A percentile compares a stretch with the other conserved stretches of the same genome.
phyloP scores from a whole-genome alignment of 1,139 yeast genomes.

The Hyphopichia wangnamkhiaoensis region DNA sequence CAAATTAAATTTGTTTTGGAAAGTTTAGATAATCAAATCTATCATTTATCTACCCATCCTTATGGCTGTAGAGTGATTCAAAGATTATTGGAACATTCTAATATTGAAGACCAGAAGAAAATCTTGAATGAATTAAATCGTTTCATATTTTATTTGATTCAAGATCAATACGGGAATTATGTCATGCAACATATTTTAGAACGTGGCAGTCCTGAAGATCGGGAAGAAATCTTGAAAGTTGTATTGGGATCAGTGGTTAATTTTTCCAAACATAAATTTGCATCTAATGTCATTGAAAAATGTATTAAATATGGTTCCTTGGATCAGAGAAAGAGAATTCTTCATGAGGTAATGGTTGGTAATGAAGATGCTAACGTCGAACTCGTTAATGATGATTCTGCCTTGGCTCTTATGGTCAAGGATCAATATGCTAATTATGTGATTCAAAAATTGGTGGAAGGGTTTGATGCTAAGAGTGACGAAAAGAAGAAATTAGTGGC shows the following conservation, averaged over 20 bases:
- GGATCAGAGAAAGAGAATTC: slow-evolving; percentile 61
- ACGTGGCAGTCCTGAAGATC: slow-evolving; percentile 58
- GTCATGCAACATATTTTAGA: slow-evolving; percentile 95
- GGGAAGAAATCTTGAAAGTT: slow-evolving; percentile 41
- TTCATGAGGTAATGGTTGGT: slow-evolving; percentile 60
- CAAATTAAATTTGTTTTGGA: slow-evolving; percentile 71
- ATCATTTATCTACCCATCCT: slow-evolving; percentile 90
- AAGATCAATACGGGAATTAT: slow-evolving; percentile 96
- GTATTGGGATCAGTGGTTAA: slow-evolving; percentile 65
- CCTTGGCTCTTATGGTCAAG: slow-evolving; percentile 86
- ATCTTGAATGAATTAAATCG: slow-evolving; percentile 72
- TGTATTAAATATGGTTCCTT: slow-evolving; percentile 75
- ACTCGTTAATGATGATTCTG: slow-evolving; percentile 50
- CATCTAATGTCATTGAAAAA: slow-evolving; percentile 95
- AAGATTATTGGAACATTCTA: slow-evolving; percentile 78
- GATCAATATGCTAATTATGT: slow-evolving; percentile 98
- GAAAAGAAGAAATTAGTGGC: slow-evolving; percentile 64
- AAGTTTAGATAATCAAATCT: slow-evolving; percentile 75
- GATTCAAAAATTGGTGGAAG: slow-evolving; percentile 89
- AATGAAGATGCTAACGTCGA: slow-evolving; percentile 45
- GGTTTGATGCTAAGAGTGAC: slow-evolving; percentile 61
- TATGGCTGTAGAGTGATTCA: slow-evolving; percentile 98
- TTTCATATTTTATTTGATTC: slow-evolving; percentile 75
- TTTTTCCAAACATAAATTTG: slow-evolving; percentile 92
- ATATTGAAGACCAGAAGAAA: slow-evolving; percentile 59